Base-by-base conservation (phyloP, 2,329 filamentous ascomycete species). In the Gnomoniopsis smithogilvyi region DNA sequence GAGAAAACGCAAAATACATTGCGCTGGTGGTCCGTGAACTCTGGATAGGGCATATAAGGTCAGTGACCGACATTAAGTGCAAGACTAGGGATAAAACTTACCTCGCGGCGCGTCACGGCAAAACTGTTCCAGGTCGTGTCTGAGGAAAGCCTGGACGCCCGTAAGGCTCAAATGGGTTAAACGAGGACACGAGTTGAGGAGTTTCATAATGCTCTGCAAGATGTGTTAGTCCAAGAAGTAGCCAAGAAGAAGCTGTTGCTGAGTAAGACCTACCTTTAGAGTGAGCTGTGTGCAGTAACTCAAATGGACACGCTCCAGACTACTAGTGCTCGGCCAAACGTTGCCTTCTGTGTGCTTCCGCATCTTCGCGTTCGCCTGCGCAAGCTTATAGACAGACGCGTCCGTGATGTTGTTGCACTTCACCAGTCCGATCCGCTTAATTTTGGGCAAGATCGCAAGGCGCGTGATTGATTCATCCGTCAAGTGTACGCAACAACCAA, bases 1-100 rank as follows among this genome's bases (percentile, higher is more conserved):
- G 93, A 97, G 73, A 99, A 99, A 56, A 99, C 95, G 69, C 95
- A 99, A 71, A 99, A 99, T 8, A 98, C 92, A 54, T 94, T 89
- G 63, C 95, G 87, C 72, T 99, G 95, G 69, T 97, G 92, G 50
- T 94, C 90, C 19, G 93, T 98, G 71, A 99, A 99, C 73, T 98
- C 95, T 87, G 58, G 8, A 36, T 19, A 24, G n/a, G 12, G 53
- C 17, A 14, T 19, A 24, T 19, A 41, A 22, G 19, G 56, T 59
- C 36, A 59, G 60, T 43, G 41, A 24, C 14, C 26, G 7, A 34
- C n/a, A 24, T n/a, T 21, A 26, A 21, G 4, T 6, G 38, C 36
- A n/a, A 48, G 33, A 49, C 10, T 56, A 33, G 56, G n/a, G 54
- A 21, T 33, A n/a, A 11, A 45, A 62, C 78, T 64, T 78, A 89